phyloP scores from a whole-genome alignment of 78 protist genomes.

The Protostelium mycophagum region DNA sequence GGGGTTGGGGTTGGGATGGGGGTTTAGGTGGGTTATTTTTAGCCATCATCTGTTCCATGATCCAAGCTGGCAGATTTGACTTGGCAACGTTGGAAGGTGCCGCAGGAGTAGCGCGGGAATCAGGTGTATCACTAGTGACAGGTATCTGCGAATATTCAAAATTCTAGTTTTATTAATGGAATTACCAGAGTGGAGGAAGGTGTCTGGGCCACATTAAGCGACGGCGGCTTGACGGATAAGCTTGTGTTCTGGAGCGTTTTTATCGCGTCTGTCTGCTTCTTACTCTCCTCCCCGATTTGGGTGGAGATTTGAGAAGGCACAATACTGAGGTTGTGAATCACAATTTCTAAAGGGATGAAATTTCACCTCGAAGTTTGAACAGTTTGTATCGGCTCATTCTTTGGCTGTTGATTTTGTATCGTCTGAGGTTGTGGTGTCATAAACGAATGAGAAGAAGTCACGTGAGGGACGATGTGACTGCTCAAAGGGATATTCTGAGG shows the following conservation, averaged over 20 bases:
- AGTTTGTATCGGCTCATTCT: too few species aligned
- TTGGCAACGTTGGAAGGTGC: not conserved
- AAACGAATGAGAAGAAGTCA: too few species aligned
- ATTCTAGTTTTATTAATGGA: not conserved
- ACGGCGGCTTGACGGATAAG: not conserved
- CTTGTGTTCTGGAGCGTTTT: not conserved
- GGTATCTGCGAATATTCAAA: not conserved
- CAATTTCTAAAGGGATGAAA: too few species aligned
- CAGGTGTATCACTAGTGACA: not conserved
- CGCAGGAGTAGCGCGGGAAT: not conserved
- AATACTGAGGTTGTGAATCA: too few species aligned
- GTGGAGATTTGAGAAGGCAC: too few species aligned
- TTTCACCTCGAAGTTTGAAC: too few species aligned
- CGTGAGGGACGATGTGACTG: too few species aligned
- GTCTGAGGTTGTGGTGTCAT: too few species aligned
- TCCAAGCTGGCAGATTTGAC: not conserved
- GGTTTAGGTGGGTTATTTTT: not conserved
- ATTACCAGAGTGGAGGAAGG: not conserved
- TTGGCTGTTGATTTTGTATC: too few species aligned
- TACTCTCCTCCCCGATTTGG: not conserved
- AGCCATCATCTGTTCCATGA: not conserved
- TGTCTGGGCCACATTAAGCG: not conserved
- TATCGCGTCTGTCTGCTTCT: not conserved
- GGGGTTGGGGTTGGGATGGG: not conserved
- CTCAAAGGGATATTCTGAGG: too few species aligned